Conservation (phyloP, 768 basidiomycete species). For the Rhizopogon roseolus region DNA sequence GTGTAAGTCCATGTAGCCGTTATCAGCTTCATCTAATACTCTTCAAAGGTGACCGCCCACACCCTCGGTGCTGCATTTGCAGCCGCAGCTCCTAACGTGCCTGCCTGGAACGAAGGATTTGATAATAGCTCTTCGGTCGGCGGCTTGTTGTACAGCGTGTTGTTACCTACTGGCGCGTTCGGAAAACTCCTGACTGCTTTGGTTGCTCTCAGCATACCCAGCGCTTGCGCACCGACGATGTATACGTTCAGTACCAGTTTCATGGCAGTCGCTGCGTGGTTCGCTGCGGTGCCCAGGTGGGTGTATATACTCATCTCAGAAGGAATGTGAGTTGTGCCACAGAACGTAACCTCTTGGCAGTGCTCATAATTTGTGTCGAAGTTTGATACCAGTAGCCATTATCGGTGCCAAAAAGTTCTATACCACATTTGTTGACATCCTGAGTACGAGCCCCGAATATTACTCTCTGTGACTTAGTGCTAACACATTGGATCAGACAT, state of each 20-base stretch:
- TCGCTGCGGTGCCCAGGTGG: slow-evolving; percentile 38
- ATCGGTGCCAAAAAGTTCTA: slow-evolving; percentile 43
- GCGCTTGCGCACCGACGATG: slow-evolving; percentile 55
- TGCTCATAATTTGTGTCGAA: slow-evolving; percentile 9
- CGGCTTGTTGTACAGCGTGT: slow-evolving; percentile 36
- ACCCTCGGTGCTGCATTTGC: slow-evolving; percentile 43
- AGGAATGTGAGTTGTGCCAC: slow-evolving; percentile 31
- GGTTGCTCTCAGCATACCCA: slow-evolving; percentile 48
- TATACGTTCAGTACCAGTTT: slow-evolving; percentile 48
- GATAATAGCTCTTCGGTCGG: slow-evolving; percentile 38
- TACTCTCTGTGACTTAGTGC: not conserved
- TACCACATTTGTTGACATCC: slow-evolving; percentile 36
- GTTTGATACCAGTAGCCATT: slow-evolving; percentile 43
- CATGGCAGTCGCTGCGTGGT: slow-evolving; percentile 31
- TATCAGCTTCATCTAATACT: not conserved
- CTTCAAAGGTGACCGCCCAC: slow-evolving; percentile 32
- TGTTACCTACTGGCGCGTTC: slow-evolving; percentile 37
- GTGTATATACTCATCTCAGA: slow-evolving; percentile 41
- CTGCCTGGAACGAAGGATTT: slow-evolving; percentile 37
- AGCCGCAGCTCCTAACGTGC: slow-evolving; percentile 33
- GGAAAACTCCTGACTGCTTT: slow-evolving; percentile 45
- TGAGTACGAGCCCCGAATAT: slow-evolving; percentile 21
- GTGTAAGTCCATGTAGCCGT: slow-evolving; percentile 24
- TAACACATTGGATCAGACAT: slow-evolving; percentile 19
- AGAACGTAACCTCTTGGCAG: not conserved